phyloP scores from a whole-genome alignment of 805 yeast genomes.

The Sugiyamaella marilandica region DNA sequence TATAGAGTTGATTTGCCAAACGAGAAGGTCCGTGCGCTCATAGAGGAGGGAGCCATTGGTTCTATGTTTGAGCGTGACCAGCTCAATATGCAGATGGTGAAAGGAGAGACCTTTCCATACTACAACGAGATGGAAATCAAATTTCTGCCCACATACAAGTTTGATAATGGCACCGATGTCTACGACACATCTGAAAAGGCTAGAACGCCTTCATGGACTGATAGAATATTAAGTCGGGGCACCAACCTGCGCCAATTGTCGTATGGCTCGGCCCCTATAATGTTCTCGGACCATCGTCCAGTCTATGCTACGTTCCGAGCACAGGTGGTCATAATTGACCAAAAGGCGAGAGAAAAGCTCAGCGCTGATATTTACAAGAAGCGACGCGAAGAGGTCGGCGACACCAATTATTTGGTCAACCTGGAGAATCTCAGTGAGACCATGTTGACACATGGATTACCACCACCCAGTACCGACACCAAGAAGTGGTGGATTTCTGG shows the following conservation, averaged over 20 bases:
- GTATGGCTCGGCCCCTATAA: slow-evolving; percentile 62
- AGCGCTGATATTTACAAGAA: slow-evolving; percentile 55
- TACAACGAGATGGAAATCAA: slow-evolving; percentile 72
- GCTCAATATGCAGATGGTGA: slow-evolving; percentile 64
- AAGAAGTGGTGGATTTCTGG: slow-evolving; percentile 91
- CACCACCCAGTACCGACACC: slow-evolving; percentile 83
- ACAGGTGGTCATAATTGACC: slow-evolving; percentile 64
- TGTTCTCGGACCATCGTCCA: slow-evolving; percentile 86
- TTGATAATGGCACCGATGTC: slow-evolving; percentile 71
- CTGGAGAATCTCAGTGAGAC: slow-evolving; percentile 25
- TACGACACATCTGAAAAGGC: slow-evolving; percentile 92
- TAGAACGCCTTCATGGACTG: slow-evolving; percentile 96
- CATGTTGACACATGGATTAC: slow-evolving; percentile 44
- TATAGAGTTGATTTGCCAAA: slow-evolving; percentile 69
- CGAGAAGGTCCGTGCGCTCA: slow-evolving; percentile 62
- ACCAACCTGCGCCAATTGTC: slow-evolving; percentile 53
- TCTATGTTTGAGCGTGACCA: slow-evolving; percentile 71
- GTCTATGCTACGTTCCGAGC: slow-evolving; percentile 76
- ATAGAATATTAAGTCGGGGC: slow-evolving; percentile 70
- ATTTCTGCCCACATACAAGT: slow-evolving; percentile 89
- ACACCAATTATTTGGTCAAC: slow-evolving; percentile 28
- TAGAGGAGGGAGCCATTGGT: slow-evolving; percentile 43
- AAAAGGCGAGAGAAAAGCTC: slow-evolving; percentile 50
- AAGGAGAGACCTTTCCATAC: slow-evolving; percentile 66
- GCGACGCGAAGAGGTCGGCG: slow-evolving; percentile 42